A percentile compares a stretch with the other conserved stretches of the same genome.
Conservation (phyloP, 2,329 filamentous ascomycete genomes). For the Colletotrichum sojae region DNA sequence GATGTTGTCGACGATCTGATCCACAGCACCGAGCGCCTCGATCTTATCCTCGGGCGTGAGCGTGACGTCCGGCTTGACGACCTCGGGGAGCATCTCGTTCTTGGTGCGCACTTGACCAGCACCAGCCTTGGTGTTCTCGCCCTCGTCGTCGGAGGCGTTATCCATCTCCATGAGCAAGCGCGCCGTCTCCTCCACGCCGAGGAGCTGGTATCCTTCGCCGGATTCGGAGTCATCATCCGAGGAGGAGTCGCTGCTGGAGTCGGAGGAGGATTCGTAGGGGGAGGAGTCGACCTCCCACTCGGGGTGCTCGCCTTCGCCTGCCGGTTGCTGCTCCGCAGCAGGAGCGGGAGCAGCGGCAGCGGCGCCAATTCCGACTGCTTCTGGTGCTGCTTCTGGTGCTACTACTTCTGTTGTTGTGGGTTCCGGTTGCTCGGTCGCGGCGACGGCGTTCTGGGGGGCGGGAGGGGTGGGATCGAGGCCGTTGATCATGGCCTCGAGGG, state of each 20-base stretch:
- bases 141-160: conserved; percentile 83
- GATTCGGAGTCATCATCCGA: conserved; percentile 68
- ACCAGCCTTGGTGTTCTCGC: conserved; percentile 52
- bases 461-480: conserved; percentile 48
- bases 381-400: too few species aligned
- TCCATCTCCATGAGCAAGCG: conserved; percentile 89
- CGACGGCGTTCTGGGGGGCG: not conserved
- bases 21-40: conserved; percentile 80
- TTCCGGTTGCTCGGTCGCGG: too few species aligned
- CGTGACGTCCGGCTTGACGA: conserved; percentile 81
- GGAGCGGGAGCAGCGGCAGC: conserved; percentile 8
- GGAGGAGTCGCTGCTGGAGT: conserved; percentile 71
- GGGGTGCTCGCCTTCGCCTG: conserved; percentile 64
- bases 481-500: conserved; percentile 61
- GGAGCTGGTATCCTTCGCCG: conserved; percentile 76
- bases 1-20: conserved; percentile 83
- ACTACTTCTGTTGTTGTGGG: too few species aligned
- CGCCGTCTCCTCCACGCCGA: conserved; percentile 87
- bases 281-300: conserved; percentile 91
- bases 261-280: conserved; percentile 78
- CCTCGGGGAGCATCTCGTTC: conserved; percentile 80
- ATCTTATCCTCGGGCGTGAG: conserved; percentile 85
- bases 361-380: not conserved
- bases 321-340: conserved; percentile 23
- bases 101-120: conserved; percentile 77